phyloP scores from a whole-genome alignment of 495 filamentous ascomycete genomes.

The Pseudomonodictys pantanalensis region DNA sequence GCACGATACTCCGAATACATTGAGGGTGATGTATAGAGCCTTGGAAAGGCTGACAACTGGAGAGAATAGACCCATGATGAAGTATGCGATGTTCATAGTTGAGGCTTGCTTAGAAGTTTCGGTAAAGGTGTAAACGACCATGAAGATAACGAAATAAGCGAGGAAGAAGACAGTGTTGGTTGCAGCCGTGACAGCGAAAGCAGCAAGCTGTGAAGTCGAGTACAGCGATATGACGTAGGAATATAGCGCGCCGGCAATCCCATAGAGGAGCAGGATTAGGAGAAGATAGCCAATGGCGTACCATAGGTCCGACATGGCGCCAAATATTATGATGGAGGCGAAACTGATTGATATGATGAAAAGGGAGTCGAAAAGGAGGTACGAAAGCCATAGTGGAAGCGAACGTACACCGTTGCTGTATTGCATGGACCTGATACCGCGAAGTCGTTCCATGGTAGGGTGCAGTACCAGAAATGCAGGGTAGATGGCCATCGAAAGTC shows the following conservation, averaged over 20 bases:
- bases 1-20: conserved; percentile 74
- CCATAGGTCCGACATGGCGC: conserved; percentile 60
- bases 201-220: conserved; percentile 63
- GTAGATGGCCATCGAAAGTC: conserved; percentile 69
- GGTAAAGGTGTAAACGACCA: conserved; percentile 67
- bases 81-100: conserved; percentile 63
- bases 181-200: conserved; percentile 73
- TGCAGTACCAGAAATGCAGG: conserved; percentile 88
- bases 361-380: conserved; percentile 74
- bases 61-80: conserved; percentile 61
- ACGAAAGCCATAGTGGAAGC: conserved; percentile 71
- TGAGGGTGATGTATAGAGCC: conserved; percentile 69
- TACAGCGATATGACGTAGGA: conserved; percentile 74
- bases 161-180: conserved; percentile 50
- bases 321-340: conserved; percentile 62
- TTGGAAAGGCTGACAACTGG: conserved; percentile 68
- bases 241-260: conserved; percentile 66
- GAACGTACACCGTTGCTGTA: conserved; percentile 64
- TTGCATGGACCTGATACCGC: conserved; percentile 75
- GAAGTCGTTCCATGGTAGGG: conserved; percentile 71
- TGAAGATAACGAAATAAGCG: conserved; percentile 46
- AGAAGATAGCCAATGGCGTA: conserved; percentile 75
- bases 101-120: conserved; percentile 58
- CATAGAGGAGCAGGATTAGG: conserved; percentile 71
- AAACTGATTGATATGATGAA: conserved; percentile 61